Conservation (phyloP, 768 basidiomycete species). For the Termitomyces sp. region DNA sequence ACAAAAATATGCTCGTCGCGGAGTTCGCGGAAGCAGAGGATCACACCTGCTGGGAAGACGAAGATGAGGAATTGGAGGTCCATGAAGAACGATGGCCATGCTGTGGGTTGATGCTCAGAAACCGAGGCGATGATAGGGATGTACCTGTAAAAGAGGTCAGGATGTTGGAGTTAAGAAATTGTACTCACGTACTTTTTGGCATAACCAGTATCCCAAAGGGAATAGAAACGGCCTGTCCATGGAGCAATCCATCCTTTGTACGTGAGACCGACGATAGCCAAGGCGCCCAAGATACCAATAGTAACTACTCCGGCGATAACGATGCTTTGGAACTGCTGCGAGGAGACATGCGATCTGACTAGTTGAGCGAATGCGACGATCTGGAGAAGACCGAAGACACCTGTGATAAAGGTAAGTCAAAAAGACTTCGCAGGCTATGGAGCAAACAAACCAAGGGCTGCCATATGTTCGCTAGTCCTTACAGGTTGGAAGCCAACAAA, state of each 20-base stretch:
- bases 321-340: slow-evolving; percentile 87
- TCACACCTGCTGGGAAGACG: slow-evolving; percentile 95
- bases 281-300: slow-evolving; percentile 67
- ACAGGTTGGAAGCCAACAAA: slow-evolving; percentile 99
- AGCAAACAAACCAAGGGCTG: slow-evolving; percentile 71
- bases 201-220: slow-evolving; percentile 98
- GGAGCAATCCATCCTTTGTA: slow-evolving; percentile 96
- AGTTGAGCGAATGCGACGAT: slow-evolving; percentile 92
- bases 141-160: slow-evolving; percentile 46
- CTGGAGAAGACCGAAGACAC: slow-evolving; percentile 94
- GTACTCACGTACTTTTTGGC: slow-evolving; percentile 77
- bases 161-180: background rate
- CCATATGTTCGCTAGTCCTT: slow-evolving; percentile 97
- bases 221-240: slow-evolving; percentile 99
- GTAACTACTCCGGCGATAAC: slow-evolving; percentile 67
- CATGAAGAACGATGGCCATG: slow-evolving; percentile 99
- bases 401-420: slow-evolving; percentile 32
- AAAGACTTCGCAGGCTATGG: background rate
- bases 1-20: slow-evolving; percentile 98
- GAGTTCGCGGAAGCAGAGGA: slow-evolving; percentile 90
- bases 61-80: slow-evolving; percentile 97
- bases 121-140: slow-evolving; percentile 99
- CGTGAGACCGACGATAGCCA: slow-evolving; percentile 76
- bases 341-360: slow-evolving; percentile 84
- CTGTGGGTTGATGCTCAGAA: slow-evolving; percentile 98